Evolutionary conservation across 1,284 basidiomycete genomes (phyloP), one percentile per base, ranked within the genome.

Genomic region (Volvariella surrecta): DNA sequence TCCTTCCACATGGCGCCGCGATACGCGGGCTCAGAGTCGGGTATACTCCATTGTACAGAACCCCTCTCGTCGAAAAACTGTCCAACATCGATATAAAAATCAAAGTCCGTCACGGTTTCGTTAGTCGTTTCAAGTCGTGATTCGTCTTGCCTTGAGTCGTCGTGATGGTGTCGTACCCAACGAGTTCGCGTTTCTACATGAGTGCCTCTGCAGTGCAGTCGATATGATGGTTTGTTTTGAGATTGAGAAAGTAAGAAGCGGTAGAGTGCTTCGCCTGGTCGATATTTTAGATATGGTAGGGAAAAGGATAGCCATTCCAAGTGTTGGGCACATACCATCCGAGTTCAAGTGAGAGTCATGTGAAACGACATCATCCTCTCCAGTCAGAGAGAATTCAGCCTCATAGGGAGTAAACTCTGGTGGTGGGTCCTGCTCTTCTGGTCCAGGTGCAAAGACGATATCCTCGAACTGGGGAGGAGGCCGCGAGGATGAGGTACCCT

Each of bases 341-440:
- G 74, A 63, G 51, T 86, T 87, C 44, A 87, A 60, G 56, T 86
- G 83, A 10, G 59, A 63, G 54, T 87, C 82, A 58, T 86, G 84
- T 16, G 81, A 82, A 46, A 85, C 62, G 44, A 83, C 64, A 38
- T 76, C 60, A 2, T 74, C 73, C 32, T 62, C 49, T n/a, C 60
- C 63, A 0, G 66, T 65, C 28, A 69, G 61, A 48, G 74, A 77
- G 58, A 68, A 75, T 46, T 80, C 71, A 19, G 84, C 79, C 7
- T 75, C 59, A 52, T 86, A 86, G 0, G 70, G 71, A 2, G 75
- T 54, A 51, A 86, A 87, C 2, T 61, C 62, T 3, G 82, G 82
- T 1, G 82, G 77, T 4, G 70, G 72, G 13, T 68, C 68, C 16
- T 31, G 28, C 0, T 44, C 42, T 31, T 18, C 37, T n/a, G 34